phyloP scores from a whole-genome alignment of 306 rosid genomes.

The Sindora glabra region DNA sequence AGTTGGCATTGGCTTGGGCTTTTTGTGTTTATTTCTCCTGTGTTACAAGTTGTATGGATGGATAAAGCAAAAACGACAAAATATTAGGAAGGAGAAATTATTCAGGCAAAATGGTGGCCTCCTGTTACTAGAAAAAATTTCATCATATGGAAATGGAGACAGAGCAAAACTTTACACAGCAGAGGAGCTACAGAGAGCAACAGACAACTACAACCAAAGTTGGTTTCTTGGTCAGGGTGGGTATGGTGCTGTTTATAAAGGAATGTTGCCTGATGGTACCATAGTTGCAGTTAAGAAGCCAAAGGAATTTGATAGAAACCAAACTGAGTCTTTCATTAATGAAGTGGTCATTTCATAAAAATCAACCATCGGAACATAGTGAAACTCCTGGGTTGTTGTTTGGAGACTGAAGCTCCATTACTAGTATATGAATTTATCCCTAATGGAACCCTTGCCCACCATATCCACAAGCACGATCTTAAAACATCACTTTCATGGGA shows the following conservation, averaged over 20 bases:
- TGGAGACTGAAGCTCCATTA: constrained; percentile 46
- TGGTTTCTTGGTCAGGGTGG: constrained; percentile 40
- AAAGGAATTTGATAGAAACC: constrained; percentile 18
- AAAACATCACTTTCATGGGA: constrained; percentile 40
- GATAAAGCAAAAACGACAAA: constrained; percentile 13
- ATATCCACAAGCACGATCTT: constrained; percentile 19
- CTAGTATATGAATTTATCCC: constrained; percentile 54
- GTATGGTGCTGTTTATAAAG: constrained; percentile 29
- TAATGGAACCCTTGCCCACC: constrained; percentile 46
- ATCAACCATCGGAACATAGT: constrained; percentile 59
- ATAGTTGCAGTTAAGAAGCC: constrained; percentile 42
- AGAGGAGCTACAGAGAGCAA: constrained; percentile 43
- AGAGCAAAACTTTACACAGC: constrained; percentile 31
- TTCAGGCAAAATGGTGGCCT: constrained; percentile 58
- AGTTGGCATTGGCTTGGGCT: constrained; percentile 27
- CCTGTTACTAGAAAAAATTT: constrained; percentile 31
- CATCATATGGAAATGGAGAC: constrained; percentile 21
- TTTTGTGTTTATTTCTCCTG: constrained; percentile 24
- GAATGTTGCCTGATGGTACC: constrained; percentile 36
- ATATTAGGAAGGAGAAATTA: constrained; percentile 16
- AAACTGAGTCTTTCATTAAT: constrained; percentile 28
- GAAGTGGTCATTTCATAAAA: constrained; percentile 44
- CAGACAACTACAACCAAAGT: constrained; percentile 27
- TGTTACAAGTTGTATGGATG: constrained; percentile 20
- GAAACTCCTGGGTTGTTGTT: constrained; percentile 38